Base-by-base conservation (phyloP, 2,329 filamentous ascomycete genomes). In the Exophiala aquamarina region DNA sequence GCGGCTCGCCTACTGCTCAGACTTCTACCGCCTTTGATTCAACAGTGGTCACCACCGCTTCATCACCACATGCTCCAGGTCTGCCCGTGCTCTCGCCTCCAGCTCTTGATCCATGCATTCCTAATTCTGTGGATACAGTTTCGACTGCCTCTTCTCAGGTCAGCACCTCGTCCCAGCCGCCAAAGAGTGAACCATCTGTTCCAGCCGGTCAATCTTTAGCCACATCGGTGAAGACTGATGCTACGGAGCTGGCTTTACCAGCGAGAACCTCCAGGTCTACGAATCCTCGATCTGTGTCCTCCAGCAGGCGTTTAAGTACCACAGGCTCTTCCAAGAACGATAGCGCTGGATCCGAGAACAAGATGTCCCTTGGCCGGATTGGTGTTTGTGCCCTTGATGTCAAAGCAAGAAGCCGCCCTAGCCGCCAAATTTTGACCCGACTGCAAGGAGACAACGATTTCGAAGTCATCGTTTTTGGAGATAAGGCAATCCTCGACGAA, bases 401-500 rank as follows among this genome's bases (percentile, higher is more conserved):
- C 59, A 98, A 98, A 72, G 93, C 93, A 28, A 82, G 93, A 61
- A 96, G 91, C 75, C 97, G 97, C 69, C 93, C 93, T 1, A 96
- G 92, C 64, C 81, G 94, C 57, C 97, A 95, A 63, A 98, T 98
- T 58, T 73, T 98, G 50, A 97, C 95, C 63, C 83, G 91, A 41
- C 77, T 98, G 15, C 92, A 96, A 56, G 83, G 87, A 26, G 91
- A 94, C 57, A 82, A 85, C 40, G 92, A 97, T 60, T 97, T 98
- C 62, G 92, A 98, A 61, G 91, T 97, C 18, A 86, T 95, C 52
- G 92, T 98, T 10, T 98, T 98, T 72, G 94, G 93, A 38, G 93
- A 98, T 73, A 98, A 98, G 70, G 92, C 96, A 34, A 98, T 98
- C 58, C 76, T 98, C 28, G 93, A 98, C 63, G 93, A 98, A 79